These are phyloP conservation scores for Suhomyces wounanorum DNA, from an alignment of 1,139 yeast species.

Conservation along the genomic window DNA sequence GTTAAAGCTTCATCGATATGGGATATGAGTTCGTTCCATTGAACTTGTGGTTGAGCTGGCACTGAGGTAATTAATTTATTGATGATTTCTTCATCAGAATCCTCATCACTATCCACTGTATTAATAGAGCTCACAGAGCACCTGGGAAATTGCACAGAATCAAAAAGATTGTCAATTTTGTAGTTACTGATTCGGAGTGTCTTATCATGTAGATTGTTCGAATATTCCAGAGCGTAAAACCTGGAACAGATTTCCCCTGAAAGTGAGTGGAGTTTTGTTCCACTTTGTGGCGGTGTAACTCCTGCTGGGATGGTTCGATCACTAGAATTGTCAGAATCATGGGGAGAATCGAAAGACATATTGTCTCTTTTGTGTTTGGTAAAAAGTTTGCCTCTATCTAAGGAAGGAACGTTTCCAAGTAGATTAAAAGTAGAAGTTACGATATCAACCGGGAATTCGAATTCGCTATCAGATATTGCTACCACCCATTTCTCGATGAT, in stretches of 20 bases:
- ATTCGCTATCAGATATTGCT: constrained; percentile 38
- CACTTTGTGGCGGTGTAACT: neutral
- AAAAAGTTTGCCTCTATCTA: neutral
- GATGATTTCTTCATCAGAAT: constrained; percentile 13
- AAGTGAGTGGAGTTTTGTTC: neutral
- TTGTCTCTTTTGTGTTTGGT: neutral
- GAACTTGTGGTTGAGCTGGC: neutral
- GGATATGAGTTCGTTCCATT: constrained; percentile 21
- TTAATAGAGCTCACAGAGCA: neutral
- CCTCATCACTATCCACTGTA: constrained; percentile 7
- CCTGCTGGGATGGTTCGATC: constrained; percentile 8
- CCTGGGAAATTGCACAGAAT: neutral
- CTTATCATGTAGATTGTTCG: neutral
- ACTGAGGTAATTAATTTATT: neutral
- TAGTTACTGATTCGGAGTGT: neutral
- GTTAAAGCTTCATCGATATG: constrained; percentile 21
- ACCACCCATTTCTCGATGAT: constrained; percentile 50
- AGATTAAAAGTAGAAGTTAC: constrained; percentile 39
- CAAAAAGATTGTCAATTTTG: constrained; percentile 5
- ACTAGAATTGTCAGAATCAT: constrained; percentile 6
- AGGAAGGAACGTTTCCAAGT: constrained; percentile 9
- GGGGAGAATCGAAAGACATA: neutral
- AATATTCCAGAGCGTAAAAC: neutral
- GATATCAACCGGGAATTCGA: constrained; percentile 37
- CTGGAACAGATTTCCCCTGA: neutral